These are phyloP conservation scores for Geotrichum reessii DNA, from an alignment of 1,139 yeast species.

Conservation along the genomic window DNA sequence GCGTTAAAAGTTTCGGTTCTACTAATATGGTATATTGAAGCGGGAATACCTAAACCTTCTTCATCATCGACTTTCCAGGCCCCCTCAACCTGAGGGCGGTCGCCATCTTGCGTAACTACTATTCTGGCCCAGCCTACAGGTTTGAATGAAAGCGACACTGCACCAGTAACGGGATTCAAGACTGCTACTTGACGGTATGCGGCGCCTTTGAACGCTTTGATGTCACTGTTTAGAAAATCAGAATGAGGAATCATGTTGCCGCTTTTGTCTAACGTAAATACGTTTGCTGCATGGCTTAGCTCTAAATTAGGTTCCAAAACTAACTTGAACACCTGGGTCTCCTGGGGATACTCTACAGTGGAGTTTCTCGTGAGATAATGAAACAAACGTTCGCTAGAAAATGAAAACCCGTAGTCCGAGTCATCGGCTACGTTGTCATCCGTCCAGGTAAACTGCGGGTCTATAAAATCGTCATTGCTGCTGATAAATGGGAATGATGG, in stretches of 20 bases:
- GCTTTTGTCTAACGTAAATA: slow-evolving; percentile 21
- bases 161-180: slow-evolving; percentile 23
- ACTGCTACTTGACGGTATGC: slow-evolving; percentile 30
- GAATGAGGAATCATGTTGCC: slow-evolving; percentile 27
- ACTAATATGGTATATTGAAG: slow-evolving; percentile 31
- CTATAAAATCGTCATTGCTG: not conserved
- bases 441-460: slow-evolving; percentile 13
- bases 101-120: slow-evolving; percentile 23
- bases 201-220: slow-evolving; percentile 26
- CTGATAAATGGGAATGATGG: slow-evolving; percentile 2
- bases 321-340: slow-evolving; percentile 27
- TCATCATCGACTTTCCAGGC: slow-evolving; percentile 36
- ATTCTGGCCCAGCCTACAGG: slow-evolving; percentile 37
- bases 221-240: slow-evolving; percentile 17
- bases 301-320: slow-evolving; percentile 28
- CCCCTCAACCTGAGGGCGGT: slow-evolving; percentile 26
- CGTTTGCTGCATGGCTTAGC: slow-evolving; percentile 14
- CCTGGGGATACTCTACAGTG: slow-evolving; percentile 29
- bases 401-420: slow-evolving; percentile 8
- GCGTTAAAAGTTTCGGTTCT: slow-evolving; percentile 20
- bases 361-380: slow-evolving; percentile 29
- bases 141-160: slow-evolving; percentile 21
- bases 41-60: slow-evolving; percentile 32
- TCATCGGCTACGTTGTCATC: slow-evolving; percentile 4
- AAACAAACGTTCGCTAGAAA: slow-evolving; percentile 26